These are phyloP conservation scores for Arabidopsis suecica DNA, from an alignment of 345 rosid species.

Conservation along the genomic window DNA sequence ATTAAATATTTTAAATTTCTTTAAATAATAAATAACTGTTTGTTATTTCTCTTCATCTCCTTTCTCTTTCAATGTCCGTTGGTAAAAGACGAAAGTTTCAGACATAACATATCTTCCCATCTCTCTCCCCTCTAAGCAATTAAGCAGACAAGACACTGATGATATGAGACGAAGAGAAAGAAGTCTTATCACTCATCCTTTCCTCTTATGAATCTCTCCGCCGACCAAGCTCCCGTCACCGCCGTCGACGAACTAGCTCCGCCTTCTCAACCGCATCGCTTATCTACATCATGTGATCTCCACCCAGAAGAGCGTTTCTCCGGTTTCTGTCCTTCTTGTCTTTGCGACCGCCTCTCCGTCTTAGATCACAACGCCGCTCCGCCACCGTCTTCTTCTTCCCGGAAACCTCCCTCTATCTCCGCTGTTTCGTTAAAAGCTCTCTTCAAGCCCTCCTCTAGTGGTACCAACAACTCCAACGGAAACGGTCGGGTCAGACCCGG, in stretches of 20 bases:
- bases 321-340: slow-evolving; percentile 95
- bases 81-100: slow-evolving; percentile 58
- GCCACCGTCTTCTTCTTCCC: slow-evolving; percentile 45
- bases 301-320: slow-evolving; percentile 92
- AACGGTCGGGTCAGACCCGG: slow-evolving; percentile 43
- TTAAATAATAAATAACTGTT: slow-evolving; percentile 13
- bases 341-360: slow-evolving; percentile 92
- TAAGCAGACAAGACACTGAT: slow-evolving; percentile 34
- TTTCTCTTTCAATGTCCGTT: slow-evolving; percentile 58
- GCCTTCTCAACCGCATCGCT: slow-evolving; percentile 81
- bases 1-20: slow-evolving; percentile 28
- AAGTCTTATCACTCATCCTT: slow-evolving; percentile 47
- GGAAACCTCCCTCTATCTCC: slow-evolving; percentile 57
- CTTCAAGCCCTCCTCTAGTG: slow-evolving; percentile 52
- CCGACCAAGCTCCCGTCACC: slow-evolving; percentile 43
- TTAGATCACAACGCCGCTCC: slow-evolving; percentile 61
- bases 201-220: slow-evolving; percentile 77
- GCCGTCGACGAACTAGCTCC: slow-evolving; percentile 49
- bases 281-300: slow-evolving; percentile 80
- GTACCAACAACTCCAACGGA: background rate
- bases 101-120: slow-evolving; percentile 7
- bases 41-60: slow-evolving; percentile 31
- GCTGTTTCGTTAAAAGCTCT: slow-evolving; percentile 71
- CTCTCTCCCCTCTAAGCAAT: background rate
- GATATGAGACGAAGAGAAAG: slow-evolving; percentile 55